Base-by-base conservation (phyloP, 345 rosid genomes). In the Jatropha curcas region DNA sequence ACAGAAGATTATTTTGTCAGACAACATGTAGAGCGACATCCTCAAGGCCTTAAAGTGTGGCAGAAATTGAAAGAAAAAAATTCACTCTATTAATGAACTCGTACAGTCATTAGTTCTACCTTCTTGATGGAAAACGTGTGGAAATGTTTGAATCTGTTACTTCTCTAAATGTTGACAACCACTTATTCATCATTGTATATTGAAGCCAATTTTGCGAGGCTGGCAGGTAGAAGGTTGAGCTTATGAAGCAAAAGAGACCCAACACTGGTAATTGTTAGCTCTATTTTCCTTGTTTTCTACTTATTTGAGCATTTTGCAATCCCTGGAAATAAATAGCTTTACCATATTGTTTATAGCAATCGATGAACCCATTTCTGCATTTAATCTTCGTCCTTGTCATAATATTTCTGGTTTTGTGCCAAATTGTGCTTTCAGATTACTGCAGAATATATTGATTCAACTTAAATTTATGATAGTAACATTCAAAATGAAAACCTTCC, bases 1-100 rank as follows among this genome's bases (percentile, higher is more conserved):
- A 48, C 93, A 0, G 85, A 85, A 31, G 79, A 77, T 24, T 17
- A 11, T 24, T 88, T 90, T 63, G 11, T 85, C 37, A 59, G 59
- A 13, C 74, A 56, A 57, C 84, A 69, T 74, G 93, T 93, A 71
- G 64, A 41, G 48, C 79, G 34, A 59, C 90, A 93, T 80, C 88
- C 89, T 31, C 46, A 78, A 66, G 97, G 98, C 57, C 86, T 75
- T 57, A 82, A 76, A 73, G 81, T 87, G 60, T 94, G 91, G 92
- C 80, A 83, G 71, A 74, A 80, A 50, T 75, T 87, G 80, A 91
- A n/a, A 82, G 88, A 78, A 79, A 68, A 71, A 82, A 71, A 66
- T 82, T 65, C 72, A 59, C 39, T 48, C 59, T 22, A n/a, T n/a
- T 43, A 56, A 55, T 77, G 64, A 6, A 27, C 55, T 41, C 14